A percentile compares a stretch with the other conserved stretches of the same genome.
phyloP scores from a whole-genome alignment of 2,329 filamentous ascomycete species.

The Fusarium solani-melongenae region DNA sequence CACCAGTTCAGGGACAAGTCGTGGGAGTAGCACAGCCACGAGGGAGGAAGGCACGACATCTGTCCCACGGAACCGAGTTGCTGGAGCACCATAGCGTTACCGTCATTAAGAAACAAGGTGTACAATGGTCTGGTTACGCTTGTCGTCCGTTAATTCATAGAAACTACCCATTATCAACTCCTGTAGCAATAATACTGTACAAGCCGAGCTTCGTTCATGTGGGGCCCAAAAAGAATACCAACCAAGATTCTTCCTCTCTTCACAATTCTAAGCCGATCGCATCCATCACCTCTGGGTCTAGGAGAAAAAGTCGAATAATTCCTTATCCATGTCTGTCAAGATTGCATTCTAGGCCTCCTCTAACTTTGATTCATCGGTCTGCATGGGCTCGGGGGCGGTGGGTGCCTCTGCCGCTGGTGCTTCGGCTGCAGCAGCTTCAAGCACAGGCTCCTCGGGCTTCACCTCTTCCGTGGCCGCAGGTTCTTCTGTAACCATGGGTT shows the following conservation, averaged over 20 bases:
- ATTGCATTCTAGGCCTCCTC: slow-evolving; percentile 1
- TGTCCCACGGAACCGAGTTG: background rate
- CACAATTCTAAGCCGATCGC: background rate
- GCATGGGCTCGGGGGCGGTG: background rate
- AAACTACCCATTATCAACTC: slow-evolving; percentile 5
- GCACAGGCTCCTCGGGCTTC: slow-evolving; percentile 7
- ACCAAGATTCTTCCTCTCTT: background rate
- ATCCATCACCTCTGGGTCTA: background rate
- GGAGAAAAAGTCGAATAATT: background rate
- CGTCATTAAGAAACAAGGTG: background rate
- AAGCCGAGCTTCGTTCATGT: slow-evolving; percentile 22
- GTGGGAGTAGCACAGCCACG: background rate
- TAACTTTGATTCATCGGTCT: slow-evolving; percentile 15
- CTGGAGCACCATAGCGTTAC: no score
- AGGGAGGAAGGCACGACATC: background rate
- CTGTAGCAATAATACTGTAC: slow-evolving; percentile 21
- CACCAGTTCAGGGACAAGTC: background rate
- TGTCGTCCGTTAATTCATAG: slow-evolving; percentile 28
- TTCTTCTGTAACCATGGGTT: background rate
- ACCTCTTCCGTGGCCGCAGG: slow-evolving; percentile 2
- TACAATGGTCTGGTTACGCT: slow-evolving; percentile 9
- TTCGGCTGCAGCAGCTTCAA: slow-evolving; percentile 13
- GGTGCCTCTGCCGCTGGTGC: background rate
- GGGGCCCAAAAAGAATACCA: background rate
- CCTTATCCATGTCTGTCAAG: background rate